Conservation (phyloP, 1,139 yeast species). For the Lodderomyces orthopsilosis region DNA sequence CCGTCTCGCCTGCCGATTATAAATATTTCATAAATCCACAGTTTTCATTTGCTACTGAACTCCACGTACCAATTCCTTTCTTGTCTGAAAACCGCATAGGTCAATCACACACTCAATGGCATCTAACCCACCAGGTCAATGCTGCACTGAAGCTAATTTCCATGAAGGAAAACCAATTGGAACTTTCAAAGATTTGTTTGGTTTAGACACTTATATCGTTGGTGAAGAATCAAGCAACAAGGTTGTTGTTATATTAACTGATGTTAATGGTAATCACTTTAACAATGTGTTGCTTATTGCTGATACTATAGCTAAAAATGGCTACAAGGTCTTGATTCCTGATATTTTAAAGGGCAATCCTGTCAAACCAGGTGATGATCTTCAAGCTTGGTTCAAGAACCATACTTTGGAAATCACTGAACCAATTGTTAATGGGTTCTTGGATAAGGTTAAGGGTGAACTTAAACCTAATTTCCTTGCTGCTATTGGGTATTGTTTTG, state of each 20-base stretch:
- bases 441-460: conserved; percentile 41
- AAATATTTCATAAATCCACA: too few relatives aligned
- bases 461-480: conserved; percentile 51
- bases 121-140: conserved; percentile 50
- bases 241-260: conserved; percentile 62
- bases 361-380: conserved; percentile 21
- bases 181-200: conserved; percentile 35
- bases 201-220: conserved; percentile 52
- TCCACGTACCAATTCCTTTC: too few relatives aligned
- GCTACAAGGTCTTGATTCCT: conserved; percentile 68
- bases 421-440: conserved; percentile 39
- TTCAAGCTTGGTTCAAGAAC: conserved; percentile 49
- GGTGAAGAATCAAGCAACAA: conserved; percentile 39
- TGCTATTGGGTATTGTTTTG: conserved; percentile 80
- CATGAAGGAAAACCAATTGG: conserved; percentile 58
- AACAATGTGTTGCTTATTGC: conserved; percentile 63
- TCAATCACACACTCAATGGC: conserved; percentile 41
- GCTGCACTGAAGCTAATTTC: conserved; percentile 41
- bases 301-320: conserved; percentile 57
- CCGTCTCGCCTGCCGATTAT: too few relatives aligned
- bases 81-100: too few relatives aligned
- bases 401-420: conserved; percentile 51
- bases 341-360: conserved; percentile 67
- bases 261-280: conserved; percentile 60
- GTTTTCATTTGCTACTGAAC: too few relatives aligned